A percentile compares a stretch with the other conserved stretches of the same genome.
phyloP scores from a whole-genome alignment of 768 basidiomycete genomes.

The Pholiota molesta region DNA sequence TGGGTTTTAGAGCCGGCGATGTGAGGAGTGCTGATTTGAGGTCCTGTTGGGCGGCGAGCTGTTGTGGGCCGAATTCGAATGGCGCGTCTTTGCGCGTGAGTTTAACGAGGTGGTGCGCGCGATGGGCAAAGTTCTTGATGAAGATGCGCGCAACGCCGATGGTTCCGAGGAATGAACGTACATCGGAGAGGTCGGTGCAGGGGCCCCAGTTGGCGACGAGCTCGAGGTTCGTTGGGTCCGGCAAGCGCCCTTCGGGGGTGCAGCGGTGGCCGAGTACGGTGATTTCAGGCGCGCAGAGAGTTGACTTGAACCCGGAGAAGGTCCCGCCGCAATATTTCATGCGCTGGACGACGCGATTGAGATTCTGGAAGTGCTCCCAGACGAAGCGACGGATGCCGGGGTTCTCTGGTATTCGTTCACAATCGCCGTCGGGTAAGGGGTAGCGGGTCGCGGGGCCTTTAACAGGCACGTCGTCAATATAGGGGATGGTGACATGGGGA shows the following conservation, averaged over 20 bases:
- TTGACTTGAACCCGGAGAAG: slow-evolving; percentile 25
- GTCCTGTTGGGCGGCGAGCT: slow-evolving; percentile 13
- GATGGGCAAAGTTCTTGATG: slow-evolving; percentile 26
- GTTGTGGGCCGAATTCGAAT: slow-evolving; percentile 31
- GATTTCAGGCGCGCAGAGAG: slow-evolving; percentile 17
- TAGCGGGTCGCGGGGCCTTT: slow-evolving; percentile 32
- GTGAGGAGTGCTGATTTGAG: slow-evolving; percentile 27
- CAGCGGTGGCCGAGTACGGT: slow-evolving; percentile 29
- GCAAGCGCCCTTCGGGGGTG: slow-evolving; percentile 28
- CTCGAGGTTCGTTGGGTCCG: slow-evolving; percentile 19
- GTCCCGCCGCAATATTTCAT: slow-evolving; percentile 40
- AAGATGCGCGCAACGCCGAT: slow-evolving; percentile 27
- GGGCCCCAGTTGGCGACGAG: slow-evolving; percentile 29
- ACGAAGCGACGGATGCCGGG: slow-evolving; percentile 35
- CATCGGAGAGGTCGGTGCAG: slow-evolving; percentile 22
- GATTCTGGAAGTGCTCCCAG: slow-evolving; percentile 37
- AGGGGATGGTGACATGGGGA: slow-evolving; percentile 28
- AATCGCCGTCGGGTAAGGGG: slow-evolving; percentile 20
- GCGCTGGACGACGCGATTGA: slow-evolving; percentile 39
- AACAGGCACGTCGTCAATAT: slow-evolving; percentile 23
- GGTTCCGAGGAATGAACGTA: slow-evolving; percentile 31
- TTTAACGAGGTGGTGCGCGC: slow-evolving; percentile 17
- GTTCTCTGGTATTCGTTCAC: slow-evolving; percentile 25
- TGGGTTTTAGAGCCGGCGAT: slow-evolving; percentile 27
- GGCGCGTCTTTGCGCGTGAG: slow-evolving; percentile 22